phyloP scores from a whole-genome alignment of 305 asterid species.

The Salvia sclarea region DNA sequence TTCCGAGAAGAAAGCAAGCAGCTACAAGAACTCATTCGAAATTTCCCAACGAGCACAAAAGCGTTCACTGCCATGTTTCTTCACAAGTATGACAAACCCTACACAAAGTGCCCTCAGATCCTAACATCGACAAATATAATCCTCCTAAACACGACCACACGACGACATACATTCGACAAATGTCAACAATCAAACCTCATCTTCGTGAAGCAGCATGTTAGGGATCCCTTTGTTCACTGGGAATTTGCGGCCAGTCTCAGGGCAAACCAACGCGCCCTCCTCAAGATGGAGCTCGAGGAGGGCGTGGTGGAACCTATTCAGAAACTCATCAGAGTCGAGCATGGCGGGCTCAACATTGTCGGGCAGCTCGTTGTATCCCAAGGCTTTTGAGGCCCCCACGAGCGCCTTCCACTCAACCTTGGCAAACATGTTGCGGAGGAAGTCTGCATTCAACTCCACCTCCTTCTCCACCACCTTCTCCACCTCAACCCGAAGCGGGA shows the following conservation, averaged over 20 bases:
- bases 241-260: slow-evolving; percentile 77
- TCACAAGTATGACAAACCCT: slow-evolving; percentile 1
- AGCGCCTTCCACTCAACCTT: slow-evolving; percentile 80
- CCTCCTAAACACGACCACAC: slow-evolving; percentile 23
- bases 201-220: slow-evolving; percentile 86
- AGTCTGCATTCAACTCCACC: slow-evolving; percentile 66
- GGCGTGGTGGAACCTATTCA: slow-evolving; percentile 71
- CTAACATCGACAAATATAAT: slow-evolving; percentile 12
- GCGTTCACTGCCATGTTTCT: neutral
- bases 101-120: neutral
- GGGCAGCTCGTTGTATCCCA: slow-evolving; percentile 75
- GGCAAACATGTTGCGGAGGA: slow-evolving; percentile 67
- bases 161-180: neutral
- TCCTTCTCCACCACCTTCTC: slow-evolving; percentile 57
- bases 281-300: slow-evolving; percentile 86
- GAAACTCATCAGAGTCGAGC: slow-evolving; percentile 75
- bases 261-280: slow-evolving; percentile 81
- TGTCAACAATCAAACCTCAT: slow-evolving; percentile 56
- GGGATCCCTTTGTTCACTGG: slow-evolving; percentile 88
- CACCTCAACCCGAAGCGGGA: slow-evolving; percentile 65
- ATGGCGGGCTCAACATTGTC: slow-evolving; percentile 54
- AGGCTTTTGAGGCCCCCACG: slow-evolving; percentile 60
- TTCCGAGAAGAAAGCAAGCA: neutral
- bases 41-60: slow-evolving; percentile 1
- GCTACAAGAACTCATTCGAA: neutral